Base-by-base conservation (phyloP, 345 rosid genomes). In the Raphanus raphanistrum region DNA sequence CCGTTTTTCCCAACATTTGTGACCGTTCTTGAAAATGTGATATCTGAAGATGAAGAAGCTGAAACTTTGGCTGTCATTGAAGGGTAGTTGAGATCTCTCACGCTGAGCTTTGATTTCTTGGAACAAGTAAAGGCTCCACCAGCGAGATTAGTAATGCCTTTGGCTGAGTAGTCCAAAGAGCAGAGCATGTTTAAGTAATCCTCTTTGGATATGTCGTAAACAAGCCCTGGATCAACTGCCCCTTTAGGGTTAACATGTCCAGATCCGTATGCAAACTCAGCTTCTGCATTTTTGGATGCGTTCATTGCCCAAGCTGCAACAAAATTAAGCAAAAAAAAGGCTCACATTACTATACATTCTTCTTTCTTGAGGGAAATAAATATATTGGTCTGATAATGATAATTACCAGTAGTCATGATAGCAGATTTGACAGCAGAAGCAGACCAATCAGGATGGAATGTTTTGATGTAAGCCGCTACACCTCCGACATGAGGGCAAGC, bases 401-500 rank as follows among this genome's bases (percentile, higher is more conserved):
- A 61, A 55, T 48, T 86, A 90, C 92, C 90, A 0, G 92, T 87
- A 17, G 95, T 90, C 90, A 90, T 88, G 84, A 87, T 90, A 25
- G 92, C 92, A 21, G 95, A 90, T 85, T 84, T 87, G 65, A 88
- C 58, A 5, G 90, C 89, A 8, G 95, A 78, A 16, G 90, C 77
- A 5, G 87, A 80, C 89, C 83, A 86, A 21, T 65, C 65, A 15
- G 86, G 81, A 70, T 58, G 84, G 52, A 78, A 63, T 12, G 84
- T 66, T 57, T 84, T 82, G 63, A 84, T 69, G 72, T 82, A 82
- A 11, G 90, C 81, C 29, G 88, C 93, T 12, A 88, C 84, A 70
- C 96, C 93, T 0, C 90, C 83, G 25, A 88, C 83, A 66, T 91
- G 96, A 27, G 92, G 93, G 61, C 88, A 84, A 70, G 93, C 84